Percentiles rank a stretch among this genome's conserved stretches.
Conservation (phyloP, 2,329 filamentous ascomycete genomes). For the Sporothrix luriei region DNA sequence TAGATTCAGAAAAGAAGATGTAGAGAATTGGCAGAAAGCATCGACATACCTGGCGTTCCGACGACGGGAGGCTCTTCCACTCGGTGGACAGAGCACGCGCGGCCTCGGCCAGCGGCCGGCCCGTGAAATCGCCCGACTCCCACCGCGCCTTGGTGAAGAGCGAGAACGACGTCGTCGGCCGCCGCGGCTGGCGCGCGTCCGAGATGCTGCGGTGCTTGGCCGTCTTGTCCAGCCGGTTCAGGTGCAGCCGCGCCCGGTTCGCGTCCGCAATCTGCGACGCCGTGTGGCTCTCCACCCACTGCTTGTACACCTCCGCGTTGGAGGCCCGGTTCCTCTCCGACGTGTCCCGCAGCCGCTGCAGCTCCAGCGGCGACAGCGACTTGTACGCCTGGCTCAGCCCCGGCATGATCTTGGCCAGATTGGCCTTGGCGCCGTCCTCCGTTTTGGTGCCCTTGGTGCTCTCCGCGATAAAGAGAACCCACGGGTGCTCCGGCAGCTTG, state of each 20-base stretch:
- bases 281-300: slow-evolving; percentile 53
- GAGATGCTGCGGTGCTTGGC: slow-evolving; percentile 42
- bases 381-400: slow-evolving; percentile 45
- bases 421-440: slow-evolving; percentile 31
- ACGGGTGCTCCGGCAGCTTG: slow-evolving; percentile 42
- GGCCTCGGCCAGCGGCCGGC: slow-evolving; percentile 33
- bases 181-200: slow-evolving; percentile 55
- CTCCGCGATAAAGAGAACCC: slow-evolving; percentile 47
- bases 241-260: slow-evolving; percentile 51
- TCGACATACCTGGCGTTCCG: slow-evolving; percentile 49
- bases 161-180: slow-evolving; percentile 41
- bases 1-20: not conserved
- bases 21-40: not conserved
- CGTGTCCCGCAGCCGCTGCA: slow-evolving; percentile 45
- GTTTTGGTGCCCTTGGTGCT: slow-evolving; percentile 38
- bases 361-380: slow-evolving; percentile 46
- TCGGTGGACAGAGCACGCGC: slow-evolving; percentile 41
- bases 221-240: slow-evolving; percentile 45
- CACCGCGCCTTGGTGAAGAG: slow-evolving; percentile 48
- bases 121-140: slow-evolving; percentile 39
- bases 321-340: slow-evolving; percentile 47
- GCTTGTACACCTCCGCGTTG: slow-evolving; percentile 48
- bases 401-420: slow-evolving; percentile 36
- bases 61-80: slow-evolving; percentile 50
- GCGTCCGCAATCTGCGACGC: slow-evolving; percentile 49